A percentile compares a stretch with the other conserved stretches of the same genome.
These are phyloP conservation scores for Rubia peregrina DNA, from an alignment of 305 asterid genomes.

Conservation along the genomic window DNA sequence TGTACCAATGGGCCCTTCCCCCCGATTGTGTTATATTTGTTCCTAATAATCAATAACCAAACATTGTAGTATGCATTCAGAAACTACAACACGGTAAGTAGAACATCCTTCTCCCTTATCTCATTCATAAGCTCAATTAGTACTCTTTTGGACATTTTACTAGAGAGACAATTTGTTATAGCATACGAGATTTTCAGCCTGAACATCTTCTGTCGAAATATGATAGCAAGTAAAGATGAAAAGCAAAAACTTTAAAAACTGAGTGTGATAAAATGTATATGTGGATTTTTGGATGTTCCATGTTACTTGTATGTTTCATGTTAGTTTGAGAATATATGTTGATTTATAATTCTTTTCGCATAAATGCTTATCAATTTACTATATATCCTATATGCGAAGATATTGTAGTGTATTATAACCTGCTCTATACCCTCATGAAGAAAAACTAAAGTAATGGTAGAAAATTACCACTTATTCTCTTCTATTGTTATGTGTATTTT, in stretches of 20 bases:
- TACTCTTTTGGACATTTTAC: neutral
- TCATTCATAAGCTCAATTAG: neutral
- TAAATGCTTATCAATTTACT: neutral
- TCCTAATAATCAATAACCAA: slow-evolving; percentile 24
- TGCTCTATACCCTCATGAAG: neutral
- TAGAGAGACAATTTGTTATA: neutral
- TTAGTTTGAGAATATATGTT: neutral
- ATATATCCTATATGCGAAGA: neutral
- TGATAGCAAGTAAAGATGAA: neutral
- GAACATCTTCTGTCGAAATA: neutral
- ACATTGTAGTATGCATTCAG: slow-evolving; percentile 66
- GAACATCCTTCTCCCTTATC: neutral
- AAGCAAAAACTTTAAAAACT: neutral
- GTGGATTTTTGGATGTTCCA: neutral
- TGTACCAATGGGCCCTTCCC: too few relatives aligned
- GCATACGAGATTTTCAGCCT: neutral
- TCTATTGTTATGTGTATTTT: neutral
- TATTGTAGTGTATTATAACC: neutral
- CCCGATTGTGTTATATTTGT: too few relatives aligned
- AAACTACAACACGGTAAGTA: slow-evolving; percentile 73
- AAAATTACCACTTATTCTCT: neutral
- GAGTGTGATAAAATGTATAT: neutral
- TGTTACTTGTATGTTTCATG: neutral
- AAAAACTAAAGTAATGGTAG: neutral
- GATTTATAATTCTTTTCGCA: neutral